Evolutionary conservation across 2,329 filamentous ascomycete species (phyloP), one percentile per base, ranked within the genome.

Genomic region (Colletotrichum tanaceti): DNA sequence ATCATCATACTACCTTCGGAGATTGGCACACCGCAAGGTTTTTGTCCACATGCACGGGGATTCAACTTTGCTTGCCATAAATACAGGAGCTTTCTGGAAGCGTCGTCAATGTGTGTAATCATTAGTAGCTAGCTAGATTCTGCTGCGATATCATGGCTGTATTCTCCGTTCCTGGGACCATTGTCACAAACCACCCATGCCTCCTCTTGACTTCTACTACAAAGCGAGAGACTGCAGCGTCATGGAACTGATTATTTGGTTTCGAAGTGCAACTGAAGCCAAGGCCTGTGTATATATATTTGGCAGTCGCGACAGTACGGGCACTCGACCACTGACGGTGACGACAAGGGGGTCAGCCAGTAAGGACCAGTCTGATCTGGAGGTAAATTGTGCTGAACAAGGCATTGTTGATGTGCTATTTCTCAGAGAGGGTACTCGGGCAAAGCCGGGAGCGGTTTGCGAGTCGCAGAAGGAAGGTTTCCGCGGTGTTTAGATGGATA

Each of bases 381-480:
- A 16, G 11, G n/a, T 22, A n/a, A n/a, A 22, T 22, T 24, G 20
- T 39, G 18, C 38, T 53, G 5, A 38, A 32, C 6, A 32, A 35
- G 49, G 11, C 35, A 20, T 14, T 35, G 10, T 54, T 3, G 35
- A 10, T 3, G 10, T 39, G 6, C 6, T 39, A 3, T 9, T 22
- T 39, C 6, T 54, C 13, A 54, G n/a, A 7, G 35, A 3, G 52
- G 52, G 22, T 54, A 77, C 70, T 81, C 78, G 4, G 81, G 82
- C 47, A 83, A 73, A 28, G 80, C 79, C 57, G 80, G 83, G 2
- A 85, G 74, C 3, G 82, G 82, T 66, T 84, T 84, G 44, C 81
- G 78, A 14, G 76, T 71, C 28, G 72, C 18, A 20, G 52, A 49
- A 41, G 67, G 13, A 14, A 43, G 16, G 13, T 44, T 41, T 10